Evolutionary conservation across 1,139 yeast species (phyloP), one percentile per base, ranked within the genome.

Genomic region (Saccharomycopsis crataegensis): DNA sequence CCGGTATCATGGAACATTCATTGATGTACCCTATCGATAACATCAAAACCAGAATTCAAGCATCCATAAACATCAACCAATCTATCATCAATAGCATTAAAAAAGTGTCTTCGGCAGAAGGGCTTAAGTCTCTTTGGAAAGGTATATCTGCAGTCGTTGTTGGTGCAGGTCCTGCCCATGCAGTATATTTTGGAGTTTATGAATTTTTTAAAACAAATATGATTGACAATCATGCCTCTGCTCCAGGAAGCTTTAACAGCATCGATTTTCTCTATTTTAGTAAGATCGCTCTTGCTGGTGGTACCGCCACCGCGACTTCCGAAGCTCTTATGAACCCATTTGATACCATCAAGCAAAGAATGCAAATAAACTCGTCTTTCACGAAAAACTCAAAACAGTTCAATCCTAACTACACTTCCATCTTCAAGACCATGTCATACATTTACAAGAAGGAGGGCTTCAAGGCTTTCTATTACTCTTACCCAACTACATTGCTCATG

Each of bases 151-250:
- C 96, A 1, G 96, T 93, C 59, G 83, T 91, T 11, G 67, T 91
- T 59, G 99, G 99, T 46, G 98, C 99, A n/a, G 99, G 99, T 6
- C 99, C 99, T 1, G 98, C 99, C 9, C 99, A 93, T 71, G 99
- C 99, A 1, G 87, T 93, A 16, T 94, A 93, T 70, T 93, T 91
- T 69, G 86, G 93, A n/a, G 96, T 94, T 8, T 93, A 91, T 69
- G 99, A 93, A 69, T 78, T 83, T 48, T 78, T 93, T 58, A 91
- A 91, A 67, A 80, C 86, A 12, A 40, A 40, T 40, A 11, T 46
- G 33, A 76, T 71, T 43, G 69, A 69, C 31, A 63, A 65, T 43
- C 52, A 51, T 43, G 14, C 3, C 14, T 36, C 14, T 28, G 14
- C 28, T 14, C 40, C 28, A 9, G 8, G 50, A 17, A 43, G 33